Conservation (phyloP, 176 grass and related monocot species). For the bread wheat (Triticum aestivum) region DNA sequence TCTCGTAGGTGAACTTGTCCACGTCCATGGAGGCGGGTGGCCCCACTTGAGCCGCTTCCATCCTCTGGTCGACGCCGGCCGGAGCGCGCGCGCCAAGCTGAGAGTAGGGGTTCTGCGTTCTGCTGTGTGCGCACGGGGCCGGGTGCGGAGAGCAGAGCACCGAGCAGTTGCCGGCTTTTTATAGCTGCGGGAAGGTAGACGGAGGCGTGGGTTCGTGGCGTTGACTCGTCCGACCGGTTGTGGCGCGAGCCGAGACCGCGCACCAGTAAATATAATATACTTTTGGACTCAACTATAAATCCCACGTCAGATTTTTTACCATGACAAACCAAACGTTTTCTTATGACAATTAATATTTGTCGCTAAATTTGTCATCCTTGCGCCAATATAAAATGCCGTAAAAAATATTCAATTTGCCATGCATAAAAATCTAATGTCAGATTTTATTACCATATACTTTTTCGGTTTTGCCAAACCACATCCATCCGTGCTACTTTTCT, state of each 20-base stretch:
- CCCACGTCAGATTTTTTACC: no score
- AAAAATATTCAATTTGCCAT: no score
- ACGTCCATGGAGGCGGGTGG: constrained; percentile 44
- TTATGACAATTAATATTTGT: no score
- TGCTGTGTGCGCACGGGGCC: constrained; percentile 3
- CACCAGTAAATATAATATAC: no score
- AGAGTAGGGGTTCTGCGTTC: not conserved
- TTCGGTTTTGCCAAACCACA: no score
- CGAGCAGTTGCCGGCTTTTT: constrained; percentile 29
- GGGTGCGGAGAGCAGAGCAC: constrained; percentile 18
- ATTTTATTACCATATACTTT: no score
- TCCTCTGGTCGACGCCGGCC: not conserved
- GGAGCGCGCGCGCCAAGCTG: not conserved
- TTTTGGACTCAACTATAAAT: no score
- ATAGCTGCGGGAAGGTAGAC: constrained; percentile 1
- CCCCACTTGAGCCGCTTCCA: constrained; percentile 19
- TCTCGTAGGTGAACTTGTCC: constrained; percentile 92
- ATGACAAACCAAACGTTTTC: no score
- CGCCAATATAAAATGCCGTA: no score
- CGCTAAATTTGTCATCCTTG: no score
- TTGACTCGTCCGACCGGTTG: not conserved
- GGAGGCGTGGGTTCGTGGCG: constrained; percentile 7
- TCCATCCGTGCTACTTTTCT: no score
- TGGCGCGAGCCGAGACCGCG: not conserved
- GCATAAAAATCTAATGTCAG: no score